Evolutionary conservation across 768 basidiomycete genomes (phyloP), one percentile per base, ranked within the genome.

Genomic region (Psilocybe tampanensis): DNA sequence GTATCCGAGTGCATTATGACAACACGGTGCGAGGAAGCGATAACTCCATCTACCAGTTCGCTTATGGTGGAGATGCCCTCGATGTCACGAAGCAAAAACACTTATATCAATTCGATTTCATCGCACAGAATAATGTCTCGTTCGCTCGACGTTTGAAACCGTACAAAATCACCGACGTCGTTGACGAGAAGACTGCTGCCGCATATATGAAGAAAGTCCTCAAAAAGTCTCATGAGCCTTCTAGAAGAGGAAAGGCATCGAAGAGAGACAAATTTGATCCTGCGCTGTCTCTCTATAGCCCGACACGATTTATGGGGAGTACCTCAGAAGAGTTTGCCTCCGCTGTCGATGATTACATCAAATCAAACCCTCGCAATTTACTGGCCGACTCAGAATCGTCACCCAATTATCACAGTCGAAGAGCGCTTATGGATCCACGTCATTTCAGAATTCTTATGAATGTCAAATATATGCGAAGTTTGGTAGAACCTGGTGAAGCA

Each of bases 51-150:
- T 92, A 95, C 67, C 97, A 99, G 72, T 99, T 99, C 79, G 80
- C 89, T 55, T 99, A 99, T 69, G 97, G 97, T 11, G 97, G 96
- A 49, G 97, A 99, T 66, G 90, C 90, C 13, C 81, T 99, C 48
- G 97, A 99, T 67, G 94, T 98, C 44, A 98, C 95, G 52, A 95
- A 92, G 73, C 95, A 98, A 74, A 97, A 96, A 71, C 94, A 98
- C 74, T 80, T 99, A 15, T 83, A 86, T 59, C 86, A 97, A 68
- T 98, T 98, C 74, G 89, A 94, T 62, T 99, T 98, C 73, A 86
- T 94, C 58, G 90, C 90, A 6, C 83, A 87, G 65, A 99, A 99
- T 72, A 85, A 88, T 62, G 68, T 82, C 19, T 91, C 94, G 8
- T 80, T 97, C 61, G 80, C 92, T 52, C 86, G 86, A 64, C 81